phyloP scores from a whole-genome alignment of 371 early-diverging fungal species.

The Aphelidium insulamus region DNA sequence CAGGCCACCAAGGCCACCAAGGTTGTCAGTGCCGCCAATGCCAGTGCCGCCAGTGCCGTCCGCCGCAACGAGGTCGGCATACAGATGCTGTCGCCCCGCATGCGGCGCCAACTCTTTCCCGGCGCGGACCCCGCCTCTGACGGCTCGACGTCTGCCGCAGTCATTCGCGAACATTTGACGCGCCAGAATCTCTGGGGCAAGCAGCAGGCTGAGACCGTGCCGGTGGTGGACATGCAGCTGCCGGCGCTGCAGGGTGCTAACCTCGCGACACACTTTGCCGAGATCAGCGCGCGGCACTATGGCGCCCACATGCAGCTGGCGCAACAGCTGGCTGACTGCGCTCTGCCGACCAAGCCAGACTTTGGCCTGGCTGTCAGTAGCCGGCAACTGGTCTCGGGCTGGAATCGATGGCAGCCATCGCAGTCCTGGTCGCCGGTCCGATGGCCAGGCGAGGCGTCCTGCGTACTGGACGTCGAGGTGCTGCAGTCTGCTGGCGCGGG shows the following conservation, averaged over 20 bases:
- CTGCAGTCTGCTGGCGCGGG: constrained; percentile 22
- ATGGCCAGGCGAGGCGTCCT: constrained; percentile 29
- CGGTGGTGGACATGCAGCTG: constrained; percentile 12
- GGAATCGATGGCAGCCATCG: constrained; percentile 47
- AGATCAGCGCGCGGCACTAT: constrained; percentile 38
- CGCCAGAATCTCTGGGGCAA: constrained; percentile 39
- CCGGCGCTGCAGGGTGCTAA: constrained; percentile 23
- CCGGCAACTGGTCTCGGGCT: constrained; percentile 45
- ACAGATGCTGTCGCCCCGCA: constrained; percentile 24
- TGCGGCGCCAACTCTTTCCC: constrained; percentile 19
- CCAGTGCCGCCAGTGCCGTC: neutral
- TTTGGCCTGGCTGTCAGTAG: no score
- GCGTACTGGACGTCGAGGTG: constrained; percentile 82
- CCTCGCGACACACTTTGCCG: constrained; percentile 62
- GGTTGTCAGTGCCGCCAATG: no score
- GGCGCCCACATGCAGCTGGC: constrained; percentile 27
- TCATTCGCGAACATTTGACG: constrained; percentile 30
- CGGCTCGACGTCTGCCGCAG: constrained; percentile 10
- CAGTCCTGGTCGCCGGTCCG: constrained; percentile 14
- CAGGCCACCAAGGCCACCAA: no score
- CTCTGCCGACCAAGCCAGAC: constrained; percentile 25
- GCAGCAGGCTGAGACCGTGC: constrained; percentile 21
- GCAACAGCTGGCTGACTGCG: constrained; percentile 13
- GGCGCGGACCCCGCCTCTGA: constrained; percentile 2
- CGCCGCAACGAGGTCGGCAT: constrained; percentile 20